Percentiles rank a stretch among this genome's conserved stretches.
These are phyloP conservation scores for Dipteronia sinensis DNA, from an alignment of 345 rosid species.

Conservation along the genomic window DNA sequence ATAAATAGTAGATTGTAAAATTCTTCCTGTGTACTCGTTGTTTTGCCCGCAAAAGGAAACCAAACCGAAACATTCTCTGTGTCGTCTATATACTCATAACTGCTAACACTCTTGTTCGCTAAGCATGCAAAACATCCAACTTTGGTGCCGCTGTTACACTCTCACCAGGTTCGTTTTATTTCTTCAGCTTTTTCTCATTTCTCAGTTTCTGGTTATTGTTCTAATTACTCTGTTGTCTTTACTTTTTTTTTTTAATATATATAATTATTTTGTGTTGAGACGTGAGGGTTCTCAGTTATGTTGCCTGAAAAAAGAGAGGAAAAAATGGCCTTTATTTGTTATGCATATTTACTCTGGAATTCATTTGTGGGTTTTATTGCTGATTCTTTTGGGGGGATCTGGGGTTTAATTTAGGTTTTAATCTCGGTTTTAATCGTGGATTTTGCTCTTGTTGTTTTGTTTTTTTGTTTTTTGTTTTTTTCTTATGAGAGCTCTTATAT, in stretches of 20 bases:
- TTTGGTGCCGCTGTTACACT: conserved; percentile 4
- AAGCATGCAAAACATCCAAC: conserved; percentile 24
- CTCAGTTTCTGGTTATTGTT: neutral
- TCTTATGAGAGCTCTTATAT: neutral
- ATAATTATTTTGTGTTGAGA: neutral
- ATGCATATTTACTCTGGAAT: neutral
- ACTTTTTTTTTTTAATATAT: no score
- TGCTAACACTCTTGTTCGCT: conserved; percentile 8
- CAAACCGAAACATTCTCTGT: neutral
- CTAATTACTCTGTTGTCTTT: no score
- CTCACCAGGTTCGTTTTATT: conserved; percentile 26
- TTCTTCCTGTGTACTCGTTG: neutral
- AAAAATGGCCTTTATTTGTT: neutral
- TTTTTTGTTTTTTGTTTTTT: neutral
- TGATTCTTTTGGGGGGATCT: conserved; percentile 2
- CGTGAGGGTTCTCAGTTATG: neutral
- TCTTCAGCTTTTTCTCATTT: neutral
- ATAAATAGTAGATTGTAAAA: neutral
- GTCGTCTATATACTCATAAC: neutral
- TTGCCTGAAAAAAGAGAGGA: neutral
- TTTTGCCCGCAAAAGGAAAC: neutral
- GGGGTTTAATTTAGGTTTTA: conserved; percentile 21
- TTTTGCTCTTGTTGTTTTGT: conserved; percentile 14
- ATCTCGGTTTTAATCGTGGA: no score
- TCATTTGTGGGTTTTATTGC: neutral